Conservation (phyloP, 306 rosid species). For the Medicago lupulina region DNA sequence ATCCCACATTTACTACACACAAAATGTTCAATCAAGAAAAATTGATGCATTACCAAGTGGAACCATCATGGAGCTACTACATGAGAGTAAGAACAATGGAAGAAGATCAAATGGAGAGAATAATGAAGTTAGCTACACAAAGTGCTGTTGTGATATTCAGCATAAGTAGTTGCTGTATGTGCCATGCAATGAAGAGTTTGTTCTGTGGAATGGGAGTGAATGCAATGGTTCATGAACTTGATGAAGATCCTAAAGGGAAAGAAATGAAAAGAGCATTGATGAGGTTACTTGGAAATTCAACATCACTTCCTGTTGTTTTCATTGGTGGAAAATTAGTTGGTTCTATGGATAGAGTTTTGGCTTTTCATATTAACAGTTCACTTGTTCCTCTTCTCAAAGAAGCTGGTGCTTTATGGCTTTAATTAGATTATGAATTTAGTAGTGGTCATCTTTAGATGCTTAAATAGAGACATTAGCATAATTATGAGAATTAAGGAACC, state of each 20-base stretch:
- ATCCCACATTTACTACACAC: neutral
- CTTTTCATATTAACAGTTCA: slow-evolving; percentile 81
- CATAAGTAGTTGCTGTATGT: slow-evolving; percentile 83
- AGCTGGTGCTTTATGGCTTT: slow-evolving; percentile 94
- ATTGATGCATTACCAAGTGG: slow-evolving; percentile 62
- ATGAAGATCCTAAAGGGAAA: slow-evolving; percentile 53
- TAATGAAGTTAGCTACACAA: slow-evolving; percentile 71
- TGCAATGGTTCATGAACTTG: slow-evolving; percentile 77
- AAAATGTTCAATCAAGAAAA: slow-evolving; percentile 7
- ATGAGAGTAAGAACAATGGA: slow-evolving; percentile 48
- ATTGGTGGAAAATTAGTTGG: slow-evolving; percentile 87
- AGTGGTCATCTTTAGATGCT: neutral
- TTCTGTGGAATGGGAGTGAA: slow-evolving; percentile 93
- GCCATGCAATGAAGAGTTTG: slow-evolving; percentile 84
- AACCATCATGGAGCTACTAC: slow-evolving; percentile 54
- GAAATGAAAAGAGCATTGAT: slow-evolving; percentile 47
- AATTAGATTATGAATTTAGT: neutral
- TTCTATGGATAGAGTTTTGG: slow-evolving; percentile 83
- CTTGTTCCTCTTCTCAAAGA: slow-evolving; percentile 90
- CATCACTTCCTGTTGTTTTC: slow-evolving; percentile 69
- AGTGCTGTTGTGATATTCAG: slow-evolving; percentile 90
- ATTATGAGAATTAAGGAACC: too few species aligned
- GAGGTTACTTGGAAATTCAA: slow-evolving; percentile 56
- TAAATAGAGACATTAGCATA: neutral
- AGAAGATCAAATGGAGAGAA: slow-evolving; percentile 58